Base-by-base conservation (phyloP, 192 early-diverging fungal genomes). In the Martensiomyces pterosporus region DNA sequence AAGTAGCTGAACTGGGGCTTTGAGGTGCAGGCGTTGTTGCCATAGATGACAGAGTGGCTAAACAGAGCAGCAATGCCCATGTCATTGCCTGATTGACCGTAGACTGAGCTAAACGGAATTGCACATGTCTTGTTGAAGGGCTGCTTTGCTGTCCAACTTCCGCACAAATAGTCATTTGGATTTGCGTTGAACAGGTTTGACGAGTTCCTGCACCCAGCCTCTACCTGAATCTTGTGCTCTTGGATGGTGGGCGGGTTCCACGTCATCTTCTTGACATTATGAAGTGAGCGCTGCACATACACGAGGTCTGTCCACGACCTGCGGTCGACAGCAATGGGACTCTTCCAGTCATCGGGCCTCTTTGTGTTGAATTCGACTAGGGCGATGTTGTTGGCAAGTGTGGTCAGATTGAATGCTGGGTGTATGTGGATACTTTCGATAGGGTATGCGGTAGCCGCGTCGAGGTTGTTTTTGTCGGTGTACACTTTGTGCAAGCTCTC, bases 371-470 rank as follows among this genome's bases (percentile, higher is more conserved):
- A 67, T 29, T 54, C 38, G n/a, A 67, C 5, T 4, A 59, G 38
- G 15, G 56, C 64, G 5, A 67, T 3, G 15, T 67, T 67, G 37
- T 59, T 67, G 29, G 57, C 51, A 41, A 43, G 32, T 0, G 49
- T 46, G 8, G 4, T 2, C 0, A 1, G 13, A 41, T 45, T 24
- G 50, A 45, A 66, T 3, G 10, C 12, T 1, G 55, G 39, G 19
- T 66, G 43, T 0, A 66, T 35, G 17, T 37, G 39, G 35, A 66
- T 57, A 16, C 49, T 25, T 14, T 18, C 17, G 17, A 66, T 26
- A 1, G 40, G 6, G 2, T 37, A 34, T 13, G 47, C 52, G 6
- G 24, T 49, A 0, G 63, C 55, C n/a, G 9, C 18, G 9, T 38
- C 27, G 12, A 32, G 32, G 32, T 39, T 45, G 40, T 32, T 45